These are phyloP conservation scores for Tanacetum coccineum DNA, from an alignment of 129 eudicot species.

Conservation along the genomic window DNA sequence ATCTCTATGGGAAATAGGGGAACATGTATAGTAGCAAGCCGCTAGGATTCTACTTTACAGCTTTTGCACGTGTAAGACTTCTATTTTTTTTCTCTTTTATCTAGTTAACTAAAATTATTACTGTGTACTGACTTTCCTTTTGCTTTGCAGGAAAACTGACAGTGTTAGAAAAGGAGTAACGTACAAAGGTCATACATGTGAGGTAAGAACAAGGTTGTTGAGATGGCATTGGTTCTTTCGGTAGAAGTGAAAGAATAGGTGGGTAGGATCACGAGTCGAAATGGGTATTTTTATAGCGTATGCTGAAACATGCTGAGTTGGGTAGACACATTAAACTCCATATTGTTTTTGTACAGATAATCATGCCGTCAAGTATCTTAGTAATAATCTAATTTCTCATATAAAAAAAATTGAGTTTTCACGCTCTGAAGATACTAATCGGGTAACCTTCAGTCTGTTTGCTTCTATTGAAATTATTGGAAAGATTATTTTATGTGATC, in stretches of 20 bases:
- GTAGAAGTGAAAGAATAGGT: not conserved
- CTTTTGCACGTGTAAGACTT: conserved; percentile 68
- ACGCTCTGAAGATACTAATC: no score
- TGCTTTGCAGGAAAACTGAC: conserved; percentile 64
- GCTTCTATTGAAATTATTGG: no score
- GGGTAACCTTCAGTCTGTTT: no score
- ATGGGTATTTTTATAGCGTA: no score
- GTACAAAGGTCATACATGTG: conserved; percentile 88
- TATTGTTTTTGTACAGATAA: no score
- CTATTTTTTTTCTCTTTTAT: conserved; percentile 3
- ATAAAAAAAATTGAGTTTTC: no score
- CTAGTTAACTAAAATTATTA: not conserved
- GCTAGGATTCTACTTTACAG: conserved; percentile 87
- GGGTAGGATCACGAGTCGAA: no score
- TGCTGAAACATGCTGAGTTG: not conserved
- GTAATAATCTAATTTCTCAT: no score
- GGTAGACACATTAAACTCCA: not conserved
- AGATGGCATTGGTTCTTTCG: conserved; percentile 1
- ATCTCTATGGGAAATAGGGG: conserved; percentile 84
- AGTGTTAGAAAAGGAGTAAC: conserved; percentile 61
- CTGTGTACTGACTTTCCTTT: conserved; percentile 19
- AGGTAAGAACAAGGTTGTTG: conserved; percentile 46
- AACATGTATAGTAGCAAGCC: conserved; percentile 84
- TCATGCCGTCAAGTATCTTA: no score
- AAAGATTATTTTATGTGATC: no score